Evolutionary conservation across 2,329 filamentous ascomycete genomes (phyloP), one percentile per base, ranked within the genome.

Genomic region (Pseudonectria foliicola): DNA sequence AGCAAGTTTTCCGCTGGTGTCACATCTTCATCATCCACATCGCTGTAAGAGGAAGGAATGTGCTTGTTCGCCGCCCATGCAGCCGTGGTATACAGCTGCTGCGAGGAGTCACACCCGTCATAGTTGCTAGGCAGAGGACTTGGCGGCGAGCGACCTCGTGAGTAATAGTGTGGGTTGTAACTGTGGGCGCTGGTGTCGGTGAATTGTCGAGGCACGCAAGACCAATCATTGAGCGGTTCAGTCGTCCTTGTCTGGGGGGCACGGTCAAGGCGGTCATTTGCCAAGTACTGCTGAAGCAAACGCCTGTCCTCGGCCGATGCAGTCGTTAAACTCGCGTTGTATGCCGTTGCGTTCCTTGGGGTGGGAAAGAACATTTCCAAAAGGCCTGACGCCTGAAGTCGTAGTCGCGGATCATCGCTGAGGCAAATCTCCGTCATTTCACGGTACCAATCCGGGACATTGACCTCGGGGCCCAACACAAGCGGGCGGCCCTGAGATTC

Each of bases 371-470:
- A 92, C 46, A 79, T 65, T 1, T 62, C 57, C 11, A 94, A 66
- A 11, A 96, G 70, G 16, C 80, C 72, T 31, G 78, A 77, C 4
- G 92, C 90, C 33, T 86, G 79, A 10, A 78, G 65, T 33, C 92
- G 77, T 35, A 77, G 66, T 37, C 83, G 77, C 6, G 92, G 90
- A 39, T 80, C 71, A 18, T 81, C 71, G 44, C 76, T 82, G 33
- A 96, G 68, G 55, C 90, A 96, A 12, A 78, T 78, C 34, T 80
- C 73, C 25, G 94, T 79, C 31, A 95, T 70, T 12, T 75, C 69
- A 40, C 78, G 76, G 59, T 85, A 96, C 71, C 89, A 96, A 10
- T 71, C 67, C 0, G 92, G 92, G 7, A 93, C 72, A 16, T 80
- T 68, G 10, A 71, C 58, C 32, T 77, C 73, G 6, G 77, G 55